A percentile compares a stretch with the other conserved stretches of the same genome.
These are phyloP conservation scores for Pulveroboletus sp. DNA, from an alignment of 768 basidiomycete genomes.

Conservation along the genomic window DNA sequence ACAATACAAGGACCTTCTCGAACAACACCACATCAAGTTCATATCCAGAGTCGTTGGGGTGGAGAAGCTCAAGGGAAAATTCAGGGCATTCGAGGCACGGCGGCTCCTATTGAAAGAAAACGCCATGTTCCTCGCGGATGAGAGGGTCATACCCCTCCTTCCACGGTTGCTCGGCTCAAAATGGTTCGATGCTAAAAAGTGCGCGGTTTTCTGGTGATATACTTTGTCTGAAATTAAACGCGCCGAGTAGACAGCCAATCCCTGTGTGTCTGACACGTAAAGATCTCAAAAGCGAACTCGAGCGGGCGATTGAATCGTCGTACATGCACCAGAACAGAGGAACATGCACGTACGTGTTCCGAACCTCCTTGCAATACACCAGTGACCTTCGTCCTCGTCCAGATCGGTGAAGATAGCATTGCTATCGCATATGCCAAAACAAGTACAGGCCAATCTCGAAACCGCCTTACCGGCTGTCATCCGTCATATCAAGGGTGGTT, in stretches of 20 bases:
- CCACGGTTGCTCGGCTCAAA: constrained; percentile 83
- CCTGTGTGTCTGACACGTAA: constrained; percentile 87
- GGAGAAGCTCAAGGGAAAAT: constrained; percentile 91
- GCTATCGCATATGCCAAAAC: constrained; percentile 63
- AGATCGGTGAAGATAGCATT: constrained; percentile 84
- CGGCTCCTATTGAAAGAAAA: constrained; percentile 83
- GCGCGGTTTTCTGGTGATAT: constrained; percentile 22
- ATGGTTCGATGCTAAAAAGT: constrained; percentile 98
- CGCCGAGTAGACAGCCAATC: constrained; percentile 73
- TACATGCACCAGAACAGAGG: constrained; percentile 96
- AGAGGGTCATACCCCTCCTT: constrained; percentile 80
- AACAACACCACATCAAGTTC: constrained; percentile 74
- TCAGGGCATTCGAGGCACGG: constrained; percentile 78
- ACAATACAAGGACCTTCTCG: constrained; percentile 91
- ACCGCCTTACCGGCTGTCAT: constrained; percentile 73
- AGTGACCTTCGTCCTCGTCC: not conserved
- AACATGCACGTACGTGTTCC: constrained; percentile 74
- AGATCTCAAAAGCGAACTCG: constrained; percentile 88
- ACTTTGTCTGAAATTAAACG: constrained; percentile 1
- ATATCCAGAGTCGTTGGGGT: constrained; percentile 89
- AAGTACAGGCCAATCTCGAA: constrained; percentile 75
- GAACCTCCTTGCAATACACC: not conserved
- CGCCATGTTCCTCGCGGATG: constrained; percentile 90
- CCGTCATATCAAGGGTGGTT: constrained; percentile 67
- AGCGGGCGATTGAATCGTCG: constrained; percentile 88